A percentile compares a stretch with the other conserved stretches of the same genome.
Evolutionary conservation across 2,329 filamentous ascomycete species (phyloP).

Genomic region (Phialophora tarda): DNA sequence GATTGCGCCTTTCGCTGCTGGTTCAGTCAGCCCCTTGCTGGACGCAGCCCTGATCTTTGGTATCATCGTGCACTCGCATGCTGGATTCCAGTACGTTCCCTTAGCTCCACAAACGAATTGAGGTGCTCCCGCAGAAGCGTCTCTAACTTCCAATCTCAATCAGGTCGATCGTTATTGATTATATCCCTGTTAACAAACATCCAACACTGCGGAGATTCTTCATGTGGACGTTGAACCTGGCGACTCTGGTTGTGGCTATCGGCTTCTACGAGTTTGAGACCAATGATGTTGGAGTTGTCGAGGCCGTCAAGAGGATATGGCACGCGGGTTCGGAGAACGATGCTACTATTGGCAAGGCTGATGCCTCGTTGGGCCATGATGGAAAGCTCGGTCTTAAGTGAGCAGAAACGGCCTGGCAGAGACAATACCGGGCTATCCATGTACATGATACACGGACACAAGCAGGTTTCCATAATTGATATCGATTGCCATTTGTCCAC

Average conservation of each 20-base stretch:
- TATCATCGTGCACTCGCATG: conserved; percentile 89
- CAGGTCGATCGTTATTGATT: conserved; percentile 81
- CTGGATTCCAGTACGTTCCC: conserved; percentile 78
- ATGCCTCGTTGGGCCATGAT: conserved; percentile 33
- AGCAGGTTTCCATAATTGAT: conserved; percentile 18
- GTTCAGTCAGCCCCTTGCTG: conserved; percentile 84
- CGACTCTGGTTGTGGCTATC: conserved; percentile 79
- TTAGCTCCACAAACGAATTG: not conserved
- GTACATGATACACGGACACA: conserved; percentile 26
- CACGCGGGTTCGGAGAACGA: conserved; percentile 63
- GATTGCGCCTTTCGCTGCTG: conserved; percentile 88
- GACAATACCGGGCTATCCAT: not conserved
- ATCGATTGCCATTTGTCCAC: conserved; percentile 8
- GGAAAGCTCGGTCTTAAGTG: conserved; percentile 35
- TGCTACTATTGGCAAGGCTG: conserved; percentile 34
- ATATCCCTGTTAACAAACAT: conserved; percentile 75
- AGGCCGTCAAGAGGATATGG: conserved; percentile 88
- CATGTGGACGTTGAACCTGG: conserved; percentile 78
- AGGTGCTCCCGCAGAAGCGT: not conserved
- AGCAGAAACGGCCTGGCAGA: not conserved
- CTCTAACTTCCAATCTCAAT: conserved; percentile 1
- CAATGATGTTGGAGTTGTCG: conserved; percentile 93
- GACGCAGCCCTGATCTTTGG: conserved; percentile 85
- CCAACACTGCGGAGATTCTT: conserved; percentile 70
- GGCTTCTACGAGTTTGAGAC: conserved; percentile 99